Base-by-base conservation (phyloP, 2,329 filamentous ascomycete species). In the Scolecobasidium constrictum region DNA sequence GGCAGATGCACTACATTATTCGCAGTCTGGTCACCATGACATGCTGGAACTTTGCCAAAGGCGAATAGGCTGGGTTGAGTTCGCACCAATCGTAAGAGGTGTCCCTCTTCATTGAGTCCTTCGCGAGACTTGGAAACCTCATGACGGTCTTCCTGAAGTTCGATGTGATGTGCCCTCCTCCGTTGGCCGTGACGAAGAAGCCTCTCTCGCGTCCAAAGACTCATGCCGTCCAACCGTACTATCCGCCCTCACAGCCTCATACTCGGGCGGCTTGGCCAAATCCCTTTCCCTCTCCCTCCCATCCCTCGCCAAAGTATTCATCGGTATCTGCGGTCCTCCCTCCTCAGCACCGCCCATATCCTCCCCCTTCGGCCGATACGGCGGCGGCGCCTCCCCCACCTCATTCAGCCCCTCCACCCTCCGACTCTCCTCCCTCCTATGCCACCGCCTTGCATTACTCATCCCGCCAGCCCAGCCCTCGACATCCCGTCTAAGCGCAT, bases 321-420 rank as follows among this genome's bases (percentile, higher is more conserved):
- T 17, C 20, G 40, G 40, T 4, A 42, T 35, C 19, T 37, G 33
- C 18, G 33, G 16, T 5, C 26, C 11, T 18, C 22, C 17, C 13
- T 28, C 38, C 38, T 41, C 38, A 2, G 20, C 16, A 9, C 12
- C 22, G 16, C 12, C 15, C 40, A 22, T 33, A 4, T 18, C 16
- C 4, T 36, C 2, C 34, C 4, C 17, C 5, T 11, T 26, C 7
- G 40, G 62, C 50, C 52, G 64, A 54, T 83, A 83, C 1, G 78
- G 75, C 38, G 78, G 78, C 39, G 78, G 78, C 7, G 77, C 75
- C 55, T 81, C 76, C 20, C 78, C 78, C 35, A 69, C 58, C 60
- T 81, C 77, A 53, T 82, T 71, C 44, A 81, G 57, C 0, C 78
- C 78, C 48, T 82, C 78, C 36, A 70, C 64, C 40, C 39, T 51